phyloP scores from a whole-genome alignment of 139 green algal species.

The Desmodesmus armatus region DNA sequence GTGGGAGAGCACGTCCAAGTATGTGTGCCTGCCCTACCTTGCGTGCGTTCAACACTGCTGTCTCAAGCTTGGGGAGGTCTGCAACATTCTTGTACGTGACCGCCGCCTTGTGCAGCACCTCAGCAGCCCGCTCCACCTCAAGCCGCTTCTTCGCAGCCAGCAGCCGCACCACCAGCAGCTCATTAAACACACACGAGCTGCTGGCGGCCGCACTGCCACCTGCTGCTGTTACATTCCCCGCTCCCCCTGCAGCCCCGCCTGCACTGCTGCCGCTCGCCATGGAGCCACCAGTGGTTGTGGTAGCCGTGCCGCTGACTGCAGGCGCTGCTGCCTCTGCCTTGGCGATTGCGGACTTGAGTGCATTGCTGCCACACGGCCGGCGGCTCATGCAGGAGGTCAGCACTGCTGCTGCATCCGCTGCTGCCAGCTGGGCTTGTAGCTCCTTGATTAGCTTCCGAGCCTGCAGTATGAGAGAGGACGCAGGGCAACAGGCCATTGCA shows the following conservation, averaged over 20 bases:
- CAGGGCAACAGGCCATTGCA: background rate
- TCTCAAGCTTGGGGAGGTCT: slow-evolving; percentile 80
- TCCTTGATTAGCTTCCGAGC: slow-evolving; percentile 83
- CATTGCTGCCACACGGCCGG: slow-evolving; percentile 46
- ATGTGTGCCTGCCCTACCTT: slow-evolving; percentile 60
- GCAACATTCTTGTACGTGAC: slow-evolving; percentile 53
- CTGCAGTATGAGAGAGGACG: slow-evolving; percentile 20
- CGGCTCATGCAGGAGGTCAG: slow-evolving; percentile 67
- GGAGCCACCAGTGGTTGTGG: slow-evolving; percentile 26
- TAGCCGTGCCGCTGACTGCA: slow-evolving; percentile 10
- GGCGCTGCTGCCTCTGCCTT: slow-evolving; percentile 63
- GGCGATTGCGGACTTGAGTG: slow-evolving; percentile 61
- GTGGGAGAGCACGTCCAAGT: too few species aligned
- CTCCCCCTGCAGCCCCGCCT: background rate
- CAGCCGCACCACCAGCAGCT: slow-evolving; percentile 39
- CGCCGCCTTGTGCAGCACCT: slow-evolving; percentile 69
- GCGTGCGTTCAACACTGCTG: slow-evolving; percentile 72
- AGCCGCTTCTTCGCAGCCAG: slow-evolving; percentile 62
- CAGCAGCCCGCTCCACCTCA: slow-evolving; percentile 71
- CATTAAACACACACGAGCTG: slow-evolving; percentile 9
- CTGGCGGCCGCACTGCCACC: background rate
- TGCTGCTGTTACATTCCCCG: background rate
- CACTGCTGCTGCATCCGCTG: slow-evolving; percentile 64
- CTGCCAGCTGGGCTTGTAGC: slow-evolving; percentile 72
- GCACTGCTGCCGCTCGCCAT: slow-evolving; percentile 29